Evolutionary conservation across 768 basidiomycete species (phyloP).

Genomic region (Lactarius pseudohatsudake): DNA sequence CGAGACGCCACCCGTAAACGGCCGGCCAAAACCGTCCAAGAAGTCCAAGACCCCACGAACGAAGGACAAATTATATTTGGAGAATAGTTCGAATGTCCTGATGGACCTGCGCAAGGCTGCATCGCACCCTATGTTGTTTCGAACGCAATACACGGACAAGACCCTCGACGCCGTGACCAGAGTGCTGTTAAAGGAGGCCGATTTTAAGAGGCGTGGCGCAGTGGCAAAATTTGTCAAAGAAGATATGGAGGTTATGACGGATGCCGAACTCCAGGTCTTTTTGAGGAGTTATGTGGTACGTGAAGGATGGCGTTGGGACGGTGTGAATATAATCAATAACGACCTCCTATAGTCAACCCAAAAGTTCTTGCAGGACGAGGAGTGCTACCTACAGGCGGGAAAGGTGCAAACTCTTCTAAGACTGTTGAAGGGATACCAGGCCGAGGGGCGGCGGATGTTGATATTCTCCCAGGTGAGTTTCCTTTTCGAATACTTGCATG

Average conservation of each 20-base stretch:
- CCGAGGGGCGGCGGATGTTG: constrained; percentile 75
- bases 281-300: constrained; percentile 82
- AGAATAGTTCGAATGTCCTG: constrained; percentile 89
- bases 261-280: constrained; percentile 90
- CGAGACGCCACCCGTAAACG: constrained; percentile 35
- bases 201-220: constrained; percentile 82
- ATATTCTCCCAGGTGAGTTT: constrained; percentile 87
- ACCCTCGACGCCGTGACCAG: constrained; percentile 73
- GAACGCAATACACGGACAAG: constrained; percentile 77
- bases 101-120: constrained; percentile 98
- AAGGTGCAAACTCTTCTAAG: constrained; percentile 76
- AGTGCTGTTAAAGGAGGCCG: constrained; percentile 84
- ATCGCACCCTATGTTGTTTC: constrained; percentile 95
- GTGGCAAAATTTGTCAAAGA: constrained; percentile 87
- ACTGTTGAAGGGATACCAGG: constrained; percentile 65
- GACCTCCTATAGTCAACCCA: constrained; percentile 55
- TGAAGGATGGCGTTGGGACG: constrained; percentile 8
- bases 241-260: constrained; percentile 98
- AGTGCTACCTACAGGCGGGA: constrained; percentile 83
- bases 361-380: constrained; percentile 70
- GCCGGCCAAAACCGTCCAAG: constrained; percentile 42
- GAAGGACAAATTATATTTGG: constrained; percentile 67
- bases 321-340: neutral
- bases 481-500: neutral
- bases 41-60: constrained; percentile 45